Evolutionary conservation across 805 yeast species (phyloP).

Genomic region (Yamadazyma philogaea): DNA sequence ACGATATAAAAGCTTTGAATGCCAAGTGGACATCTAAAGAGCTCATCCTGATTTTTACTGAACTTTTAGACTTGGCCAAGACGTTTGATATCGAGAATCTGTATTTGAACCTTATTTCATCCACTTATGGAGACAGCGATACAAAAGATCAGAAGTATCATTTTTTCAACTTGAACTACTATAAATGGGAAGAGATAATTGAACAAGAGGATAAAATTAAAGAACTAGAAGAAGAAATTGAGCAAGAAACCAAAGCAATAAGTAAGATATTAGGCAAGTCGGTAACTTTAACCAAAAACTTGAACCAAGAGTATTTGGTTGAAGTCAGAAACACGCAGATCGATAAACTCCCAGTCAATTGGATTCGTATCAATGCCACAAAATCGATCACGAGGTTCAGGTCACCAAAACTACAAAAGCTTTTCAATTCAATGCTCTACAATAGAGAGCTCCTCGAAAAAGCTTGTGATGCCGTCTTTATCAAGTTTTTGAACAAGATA

Average conservation of each 20-base stretch:
- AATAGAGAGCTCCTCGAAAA: slow-evolving; percentile 52
- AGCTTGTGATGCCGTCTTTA: slow-evolving; percentile 48
- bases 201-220: slow-evolving; percentile 37
- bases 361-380: slow-evolving; percentile 76
- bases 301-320: slow-evolving; percentile 68
- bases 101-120: slow-evolving; percentile 50
- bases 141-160: slow-evolving; percentile 41
- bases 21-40: slow-evolving; percentile 29
- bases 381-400: slow-evolving; percentile 68
- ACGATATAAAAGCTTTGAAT: slow-evolving; percentile 21
- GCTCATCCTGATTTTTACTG: slow-evolving; percentile 36
- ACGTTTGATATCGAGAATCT: slow-evolving; percentile 26
- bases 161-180: slow-evolving; percentile 38
- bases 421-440: slow-evolving; percentile 56
- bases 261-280: slow-evolving; percentile 52
- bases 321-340: slow-evolving; percentile 66
- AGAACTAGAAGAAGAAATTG: slow-evolving; percentile 44
- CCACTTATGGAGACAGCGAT: slow-evolving; percentile 47
- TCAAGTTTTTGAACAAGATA: slow-evolving; percentile 33
- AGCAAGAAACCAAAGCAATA: slow-evolving; percentile 50
- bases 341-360: slow-evolving; percentile 61
- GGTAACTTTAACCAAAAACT: slow-evolving; percentile 48
- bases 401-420: slow-evolving; percentile 52
- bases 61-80: slow-evolving; percentile 32
- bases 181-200: slow-evolving; percentile 39